Evolutionary conservation across 495 filamentous ascomycete genomes (phyloP), one percentile per base, ranked within the genome.

Genomic region (Penicillium mononematosum): DNA sequence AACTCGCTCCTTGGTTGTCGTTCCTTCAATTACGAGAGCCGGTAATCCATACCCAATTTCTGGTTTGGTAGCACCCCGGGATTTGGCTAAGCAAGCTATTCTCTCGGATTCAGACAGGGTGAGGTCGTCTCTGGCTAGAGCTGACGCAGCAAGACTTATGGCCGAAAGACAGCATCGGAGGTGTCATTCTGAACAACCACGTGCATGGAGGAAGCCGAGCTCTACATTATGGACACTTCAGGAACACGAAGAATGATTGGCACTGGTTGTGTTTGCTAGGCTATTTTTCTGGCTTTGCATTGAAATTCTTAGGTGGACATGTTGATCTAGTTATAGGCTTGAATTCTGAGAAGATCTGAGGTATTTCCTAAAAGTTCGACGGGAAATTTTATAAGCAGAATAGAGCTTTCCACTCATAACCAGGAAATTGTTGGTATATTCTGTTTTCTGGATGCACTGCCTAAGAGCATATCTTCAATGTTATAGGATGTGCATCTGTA

Each of bases 111-210:
- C 47, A 2, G 62, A 49, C 25, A 56, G 54, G n/a, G 24, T 6
- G 1, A 49, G 22, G 10, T 20, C 39, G 0, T 36, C 31, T 2
- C 27, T 48, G 1, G 25, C 61, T 20, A 57, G 32, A 27, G 27
- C 44, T 12, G 58, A 59, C 39, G 29, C 56, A 16, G 56, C 50
- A 1, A 51, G 44, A 31, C 50, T 70, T 38, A 25, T 56, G n/a
- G 49, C 47, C 11, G 69, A 67, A 10, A 60, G 69, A 57, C 65
- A 69, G 19, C 74, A 77, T 63, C 59, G 72, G 20, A 64, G 74
- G 46, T 71, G 73, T 52, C 75, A 78, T 60, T 77, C 75, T 24
- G 74, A 77, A 46, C 72, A 74, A 53, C 75, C 75, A 39, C 65
- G 73, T 25, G 59, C 73, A 17, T 78, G 76, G 76, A 70, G 69